These are phyloP conservation scores for Rubia peregrina DNA, from an alignment of 305 asterid species.

Conservation along the genomic window DNA sequence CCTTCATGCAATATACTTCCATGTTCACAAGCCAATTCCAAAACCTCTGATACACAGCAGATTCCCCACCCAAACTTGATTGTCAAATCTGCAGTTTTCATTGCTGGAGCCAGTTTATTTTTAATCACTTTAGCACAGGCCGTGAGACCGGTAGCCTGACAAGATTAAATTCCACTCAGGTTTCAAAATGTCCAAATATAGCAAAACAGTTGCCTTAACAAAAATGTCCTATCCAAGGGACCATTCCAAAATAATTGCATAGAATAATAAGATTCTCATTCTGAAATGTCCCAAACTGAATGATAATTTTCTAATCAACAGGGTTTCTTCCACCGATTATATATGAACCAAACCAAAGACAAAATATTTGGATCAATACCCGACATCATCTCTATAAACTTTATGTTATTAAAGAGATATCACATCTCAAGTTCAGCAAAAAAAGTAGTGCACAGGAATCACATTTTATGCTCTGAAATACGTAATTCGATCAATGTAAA, in stretches of 20 bases:
- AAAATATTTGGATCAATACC: background rate
- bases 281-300: background rate
- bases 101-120: conserved; percentile 82
- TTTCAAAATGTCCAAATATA: background rate
- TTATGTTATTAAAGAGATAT: background rate
- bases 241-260: too few species aligned
- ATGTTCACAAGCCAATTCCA: conserved; percentile 84
- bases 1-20: conserved; percentile 59
- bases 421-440: conserved; percentile 3
- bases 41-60: conserved; percentile 49
- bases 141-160: conserved; percentile 80
- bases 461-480: background rate
- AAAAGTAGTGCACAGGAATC: background rate
- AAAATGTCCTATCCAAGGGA: background rate
- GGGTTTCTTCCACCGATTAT: background rate
- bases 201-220: background rate
- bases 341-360: background rate
- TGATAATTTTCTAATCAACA: background rate
- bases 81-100: conserved; percentile 59
- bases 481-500: background rate
- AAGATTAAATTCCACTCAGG: background rate
- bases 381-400: background rate
- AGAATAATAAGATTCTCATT: background rate
- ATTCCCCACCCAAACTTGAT: conserved; percentile 71
- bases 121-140: conserved; percentile 71